Base-by-base conservation (phyloP, 2,329 filamentous ascomycete genomes). In the Basipetospora chlamydospora region DNA sequence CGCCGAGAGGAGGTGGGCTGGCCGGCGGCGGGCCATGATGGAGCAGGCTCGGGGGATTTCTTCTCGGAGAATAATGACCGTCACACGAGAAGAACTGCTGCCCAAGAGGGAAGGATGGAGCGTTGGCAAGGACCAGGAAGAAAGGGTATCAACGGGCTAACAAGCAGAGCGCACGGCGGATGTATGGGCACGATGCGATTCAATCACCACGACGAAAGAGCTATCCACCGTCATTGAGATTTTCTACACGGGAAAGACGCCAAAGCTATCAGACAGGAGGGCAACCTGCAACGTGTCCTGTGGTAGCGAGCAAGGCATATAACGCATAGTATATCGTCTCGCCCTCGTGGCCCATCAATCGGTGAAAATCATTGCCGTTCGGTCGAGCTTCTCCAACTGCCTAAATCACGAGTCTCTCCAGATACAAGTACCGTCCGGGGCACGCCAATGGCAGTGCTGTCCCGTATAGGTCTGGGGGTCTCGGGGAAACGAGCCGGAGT, bases 211-310 rank as follows among this genome's bases (percentile, higher is more conserved):
- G n/a, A n/a, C n/a, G n/a, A n/a, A n/a, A n/a, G n/a, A n/a, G n/a
- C n/a, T n/a, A n/a, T n/a, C n/a, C n/a, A n/a, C n/a, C n/a, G n/a
- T n/a, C n/a, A n/a, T n/a, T n/a, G n/a, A n/a, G n/a, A n/a, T n/a
- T n/a, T n/a, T n/a, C n/a, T n/a, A n/a, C n/a, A n/a, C n/a, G n/a
- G n/a, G n/a, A 20, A 16, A 11, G 28, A 20, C 28, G 15, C 13
- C 15, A 20, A 15, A 11, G n/a, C 16, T 17, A 31, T 20, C 10
- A 18, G n/a, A 26, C 25, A n/a, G 11, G 5, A 6, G 8, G 6
- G 12, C 26, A 13, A 21, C 12, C 22, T 38, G 35, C 35, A 38
- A 38, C 35, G 35, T 38, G 35, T 28, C 35, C 35, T 38, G 20
- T 38, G 28, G 29, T 33, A 37, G 35, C 35, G 35, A 38, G 20